Evolutionary conservation across 495 filamentous ascomycete genomes (phyloP), one percentile per base, ranked within the genome.

Genomic region (Aspergillus biplanus): DNA sequence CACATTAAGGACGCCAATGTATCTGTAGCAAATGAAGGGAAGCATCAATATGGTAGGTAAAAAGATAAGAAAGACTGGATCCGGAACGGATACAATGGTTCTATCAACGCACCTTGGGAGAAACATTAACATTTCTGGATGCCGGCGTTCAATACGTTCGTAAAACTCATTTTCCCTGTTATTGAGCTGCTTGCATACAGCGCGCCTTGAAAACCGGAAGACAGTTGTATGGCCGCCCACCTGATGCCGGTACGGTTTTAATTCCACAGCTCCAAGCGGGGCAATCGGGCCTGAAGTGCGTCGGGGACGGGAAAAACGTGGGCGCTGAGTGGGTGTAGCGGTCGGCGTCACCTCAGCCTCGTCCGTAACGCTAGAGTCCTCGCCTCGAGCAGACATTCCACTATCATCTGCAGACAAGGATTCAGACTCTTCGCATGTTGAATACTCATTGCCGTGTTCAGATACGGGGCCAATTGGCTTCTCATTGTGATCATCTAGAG

Each of bases 111-210:
- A 97, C 93, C 91, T 94, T 48, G 95, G 95, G 59, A 99, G 78
- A 75, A 98, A 99, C 27, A 87, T 85, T 59, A 99, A 79, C 69
- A 99, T 82, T 65, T 97, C 89, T 46, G 93, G 92, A 74, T 99
- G 94, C 59, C 90, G 84, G 64, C 83, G 85, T 79, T 99, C 95
- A 65, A 99, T 89, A 58, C 88, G 95, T 74, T 99, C 95, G 73
- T 99, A 99, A 70, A 99, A 99, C 75, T 96, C 91, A 77, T 99
- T 99, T 69, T 99, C 95, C 67, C 92, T 82, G 69, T 96, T 98
- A 74, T 95, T 98, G 65, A 99, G 84, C 78, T 96, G 92, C 74
- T 99, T 99, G 82, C 96, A 98, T 16, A 99, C 94, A 58, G 95
- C 95, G 64, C 92, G 87, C 50, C 90, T 86, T 21, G 95, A 98